phyloP scores from a whole-genome alignment of 768 basidiomycete genomes.

The Hortiboletus campestris region DNA sequence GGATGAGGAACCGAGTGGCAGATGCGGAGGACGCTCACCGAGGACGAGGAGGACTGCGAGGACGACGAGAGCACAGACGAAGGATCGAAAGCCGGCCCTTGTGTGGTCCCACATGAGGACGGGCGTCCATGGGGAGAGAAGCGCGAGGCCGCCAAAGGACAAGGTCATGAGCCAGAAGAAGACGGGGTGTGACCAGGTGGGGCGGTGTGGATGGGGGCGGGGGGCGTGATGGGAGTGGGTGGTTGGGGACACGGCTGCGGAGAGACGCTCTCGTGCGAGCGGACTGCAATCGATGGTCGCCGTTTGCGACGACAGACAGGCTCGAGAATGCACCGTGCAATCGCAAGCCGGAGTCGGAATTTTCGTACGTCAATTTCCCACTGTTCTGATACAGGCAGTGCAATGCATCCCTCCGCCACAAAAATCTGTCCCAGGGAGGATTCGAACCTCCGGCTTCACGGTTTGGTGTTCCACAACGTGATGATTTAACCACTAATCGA shows the following conservation, averaged over 20 bases:
- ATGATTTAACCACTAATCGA: conserved; percentile 48
- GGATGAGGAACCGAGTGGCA: not conserved
- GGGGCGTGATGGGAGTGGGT: conserved; percentile 25
- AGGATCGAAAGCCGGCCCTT: conserved; percentile 65
- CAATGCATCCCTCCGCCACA: not conserved
- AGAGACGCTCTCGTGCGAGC: conserved; percentile 20
- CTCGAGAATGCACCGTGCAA: conserved; percentile 5
- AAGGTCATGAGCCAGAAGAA: conserved; percentile 62
- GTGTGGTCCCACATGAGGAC: conserved; percentile 51
- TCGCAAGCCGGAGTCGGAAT: conserved; percentile 28
- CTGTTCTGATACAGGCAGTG: not conserved
- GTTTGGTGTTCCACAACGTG: conserved; percentile 38
- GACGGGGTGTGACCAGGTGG: conserved; percentile 35
- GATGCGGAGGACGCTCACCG: conserved; percentile 45
- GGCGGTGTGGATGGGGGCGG: conserved; percentile 32
- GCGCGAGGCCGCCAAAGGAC: conserved; percentile 59
- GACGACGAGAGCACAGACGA: conserved; percentile 69
- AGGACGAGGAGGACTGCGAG: conserved; percentile 67
- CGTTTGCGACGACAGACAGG: conserved; percentile 14
- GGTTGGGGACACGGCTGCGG: conserved; percentile 43
- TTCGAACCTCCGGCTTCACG: conserved; percentile 43
- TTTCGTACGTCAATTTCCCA: conserved; percentile 22
- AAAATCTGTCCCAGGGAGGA: conserved; percentile 32
- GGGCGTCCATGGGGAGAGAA: conserved; percentile 58
- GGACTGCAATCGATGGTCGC: conserved; percentile 6